These are phyloP conservation scores for Xylariaceae sp. DNA, from an alignment of 2,329 filamentous ascomycete genomes.

Conservation along the genomic window DNA sequence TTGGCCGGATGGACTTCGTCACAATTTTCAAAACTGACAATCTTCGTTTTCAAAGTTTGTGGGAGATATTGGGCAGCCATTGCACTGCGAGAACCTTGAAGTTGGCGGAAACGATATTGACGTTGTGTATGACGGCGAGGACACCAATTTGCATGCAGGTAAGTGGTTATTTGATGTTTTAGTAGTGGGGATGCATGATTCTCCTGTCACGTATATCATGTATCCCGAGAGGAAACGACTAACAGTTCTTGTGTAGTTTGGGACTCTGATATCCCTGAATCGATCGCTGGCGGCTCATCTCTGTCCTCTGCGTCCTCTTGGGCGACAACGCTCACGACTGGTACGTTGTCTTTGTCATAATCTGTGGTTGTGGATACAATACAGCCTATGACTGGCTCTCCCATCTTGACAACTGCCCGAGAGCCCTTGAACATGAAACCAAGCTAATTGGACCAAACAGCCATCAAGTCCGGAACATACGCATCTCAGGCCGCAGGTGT, in stretches of 20 bases:
- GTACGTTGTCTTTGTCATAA: slow-evolving; percentile 12
- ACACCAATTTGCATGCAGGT: slow-evolving; percentile 54
- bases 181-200: too few relatives aligned
- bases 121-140: slow-evolving; percentile 48
- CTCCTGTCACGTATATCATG: too few relatives aligned
- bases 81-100: slow-evolving; percentile 50
- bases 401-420: too few relatives aligned
- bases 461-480: slow-evolving; percentile 37
- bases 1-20: too few relatives aligned
- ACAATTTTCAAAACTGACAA: slow-evolving; percentile 1
- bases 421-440: too few relatives aligned
- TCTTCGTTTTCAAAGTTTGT: slow-evolving; percentile 35
- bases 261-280: slow-evolving; percentile 56
- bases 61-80: slow-evolving; percentile 53
- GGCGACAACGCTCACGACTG: slow-evolving; percentile 34
- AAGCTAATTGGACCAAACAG: slow-evolving; percentile 6
- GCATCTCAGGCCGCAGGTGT: slow-evolving; percentile 27
- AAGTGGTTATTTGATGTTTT: neutral
- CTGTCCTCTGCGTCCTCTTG: slow-evolving; percentile 36
- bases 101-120: slow-evolving; percentile 54
- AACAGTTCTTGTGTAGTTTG: slow-evolving; percentile 34
- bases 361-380: neutral
- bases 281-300: slow-evolving; percentile 34
- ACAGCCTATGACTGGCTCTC: neutral
- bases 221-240: neutral